A percentile compares a stretch with the other conserved stretches of the same genome.
Evolutionary conservation across 2,329 filamentous ascomycete species (phyloP).

Genomic region (Cercospora janseana): DNA sequence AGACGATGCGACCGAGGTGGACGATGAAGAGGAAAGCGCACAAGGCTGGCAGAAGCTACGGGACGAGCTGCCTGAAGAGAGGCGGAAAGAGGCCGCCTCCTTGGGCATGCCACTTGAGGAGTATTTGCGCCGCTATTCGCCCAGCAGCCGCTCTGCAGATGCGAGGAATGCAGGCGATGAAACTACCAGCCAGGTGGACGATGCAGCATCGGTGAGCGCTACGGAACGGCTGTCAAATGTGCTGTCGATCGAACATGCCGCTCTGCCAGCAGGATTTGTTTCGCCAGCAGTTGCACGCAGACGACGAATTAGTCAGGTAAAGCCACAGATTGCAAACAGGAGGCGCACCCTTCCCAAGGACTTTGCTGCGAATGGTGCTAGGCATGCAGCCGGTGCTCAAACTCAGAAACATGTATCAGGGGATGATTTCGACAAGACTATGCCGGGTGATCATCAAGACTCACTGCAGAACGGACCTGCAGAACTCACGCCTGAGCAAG

Average conservation of each 20-base stretch:
- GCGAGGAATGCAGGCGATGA: not conserved
- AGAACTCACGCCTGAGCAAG: conserved; percentile 6
- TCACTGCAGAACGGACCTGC: not conserved
- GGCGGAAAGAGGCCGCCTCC: conserved; percentile 8
- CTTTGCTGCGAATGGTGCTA: conserved; percentile 31
- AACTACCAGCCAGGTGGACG: not conserved
- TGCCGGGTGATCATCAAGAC: not conserved
- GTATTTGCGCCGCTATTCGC: conserved; percentile 10
- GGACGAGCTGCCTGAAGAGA: conserved; percentile 8
- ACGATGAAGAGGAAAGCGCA: conserved; percentile 19
- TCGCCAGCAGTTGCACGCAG: conserved; percentile 30
- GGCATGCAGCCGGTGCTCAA: conserved; percentile 1
- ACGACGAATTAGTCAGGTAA: conserved; percentile 25
- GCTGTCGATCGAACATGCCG: not conserved
- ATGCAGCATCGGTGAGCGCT: not conserved
- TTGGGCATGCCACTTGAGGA: conserved; percentile 10
- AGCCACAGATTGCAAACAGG: conserved; percentile 22
- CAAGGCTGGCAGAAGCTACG: conserved; percentile 9
- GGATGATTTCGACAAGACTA: not conserved
- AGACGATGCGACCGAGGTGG: conserved; percentile 21
- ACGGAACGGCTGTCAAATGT: not conserved
- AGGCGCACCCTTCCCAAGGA: conserved; percentile 34
- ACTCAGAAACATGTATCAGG: too few relatives aligned
- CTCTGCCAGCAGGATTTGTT: conserved; percentile 36
- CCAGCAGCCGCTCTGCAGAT: not conserved